Percentiles rank a stretch among this genome's conserved stretches.
Conservation (phyloP, 345 rosid genomes). For the Gossypium arboreum region DNA sequence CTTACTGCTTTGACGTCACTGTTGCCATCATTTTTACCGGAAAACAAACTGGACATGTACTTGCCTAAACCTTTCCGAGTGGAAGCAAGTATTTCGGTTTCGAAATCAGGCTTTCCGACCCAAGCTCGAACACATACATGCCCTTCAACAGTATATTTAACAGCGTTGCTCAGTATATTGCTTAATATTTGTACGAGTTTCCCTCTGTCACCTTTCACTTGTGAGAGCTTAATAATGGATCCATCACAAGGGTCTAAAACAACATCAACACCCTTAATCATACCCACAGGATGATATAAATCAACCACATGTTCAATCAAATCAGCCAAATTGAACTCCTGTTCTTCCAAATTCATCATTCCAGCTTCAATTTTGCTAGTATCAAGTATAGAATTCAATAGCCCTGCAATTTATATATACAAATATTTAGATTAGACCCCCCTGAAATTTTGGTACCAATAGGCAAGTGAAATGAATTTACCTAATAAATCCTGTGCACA, state of each 20-base stretch:
- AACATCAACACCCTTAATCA: constrained; percentile 64
- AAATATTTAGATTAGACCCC: background rate
- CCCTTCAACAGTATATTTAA: constrained; percentile 70
- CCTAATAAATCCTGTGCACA: constrained; percentile 60
- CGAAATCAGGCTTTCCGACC: constrained; percentile 46
- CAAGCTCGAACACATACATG: constrained; percentile 57
- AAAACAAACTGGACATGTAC: constrained; percentile 21
- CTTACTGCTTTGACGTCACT: constrained; percentile 22
- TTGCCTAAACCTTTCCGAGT: constrained; percentile 23
- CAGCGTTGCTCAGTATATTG: constrained; percentile 72
- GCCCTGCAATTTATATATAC: constrained; percentile 29
- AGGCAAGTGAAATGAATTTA: constrained; percentile 20
- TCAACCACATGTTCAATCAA: constrained; percentile 64
- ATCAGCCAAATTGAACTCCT: constrained; percentile 52
- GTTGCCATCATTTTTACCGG: constrained; percentile 22
- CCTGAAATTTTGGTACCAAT: background rate
- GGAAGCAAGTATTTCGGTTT: constrained; percentile 30
- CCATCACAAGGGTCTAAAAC: constrained; percentile 59
- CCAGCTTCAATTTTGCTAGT: constrained; percentile 81
- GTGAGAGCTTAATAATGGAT: constrained; percentile 40
- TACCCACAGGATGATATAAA: constrained; percentile 49
- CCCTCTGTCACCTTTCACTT: constrained; percentile 56
- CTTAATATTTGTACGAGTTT: constrained; percentile 57
- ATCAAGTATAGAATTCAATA: constrained; percentile 66
- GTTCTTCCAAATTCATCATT: constrained; percentile 65